Conservation (phyloP, 345 rosid genomes). For the Tarenaya hassleriana region DNA sequence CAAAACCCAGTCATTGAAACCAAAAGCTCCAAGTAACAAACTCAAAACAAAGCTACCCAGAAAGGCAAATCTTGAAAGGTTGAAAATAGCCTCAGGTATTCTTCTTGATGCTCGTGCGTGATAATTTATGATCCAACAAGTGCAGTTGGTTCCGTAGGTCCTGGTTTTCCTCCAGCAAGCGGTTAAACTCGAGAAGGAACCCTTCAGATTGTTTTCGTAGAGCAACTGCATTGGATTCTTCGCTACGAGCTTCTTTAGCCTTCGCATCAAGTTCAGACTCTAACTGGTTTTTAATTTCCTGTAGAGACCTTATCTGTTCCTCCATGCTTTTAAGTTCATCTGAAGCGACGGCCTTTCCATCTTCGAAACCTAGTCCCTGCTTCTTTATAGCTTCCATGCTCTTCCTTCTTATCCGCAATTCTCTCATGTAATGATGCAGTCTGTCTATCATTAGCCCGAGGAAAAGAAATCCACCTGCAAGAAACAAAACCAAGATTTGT, state of each 20-base stretch:
- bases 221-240: constrained; percentile 71
- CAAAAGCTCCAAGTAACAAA: constrained; percentile 8
- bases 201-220: constrained; percentile 92
- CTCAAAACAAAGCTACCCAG: constrained; percentile 8
- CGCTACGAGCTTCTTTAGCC: constrained; percentile 43
- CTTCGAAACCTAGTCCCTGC: constrained; percentile 53
- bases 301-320: constrained; percentile 41
- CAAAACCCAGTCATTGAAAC: constrained; percentile 12
- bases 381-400: constrained; percentile 68
- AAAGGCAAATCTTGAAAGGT: neutral
- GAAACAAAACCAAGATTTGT: constrained; percentile 15
- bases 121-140: constrained; percentile 47
- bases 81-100: constrained; percentile 34
- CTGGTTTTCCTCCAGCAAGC: constrained; percentile 81
- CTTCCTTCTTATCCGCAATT: constrained; percentile 71
- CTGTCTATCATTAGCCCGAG: constrained; percentile 83
- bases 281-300: constrained; percentile 40
- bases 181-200: constrained; percentile 82
- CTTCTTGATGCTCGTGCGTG: constrained; percentile 68
- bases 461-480: constrained; percentile 73
- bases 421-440: constrained; percentile 84
- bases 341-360: constrained; percentile 39
- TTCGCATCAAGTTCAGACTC: constrained; percentile 45
- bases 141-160: constrained; percentile 57
- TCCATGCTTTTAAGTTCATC: constrained; percentile 54